Conservation (phyloP, 306 rosid genomes). For the Morella rubra region DNA sequence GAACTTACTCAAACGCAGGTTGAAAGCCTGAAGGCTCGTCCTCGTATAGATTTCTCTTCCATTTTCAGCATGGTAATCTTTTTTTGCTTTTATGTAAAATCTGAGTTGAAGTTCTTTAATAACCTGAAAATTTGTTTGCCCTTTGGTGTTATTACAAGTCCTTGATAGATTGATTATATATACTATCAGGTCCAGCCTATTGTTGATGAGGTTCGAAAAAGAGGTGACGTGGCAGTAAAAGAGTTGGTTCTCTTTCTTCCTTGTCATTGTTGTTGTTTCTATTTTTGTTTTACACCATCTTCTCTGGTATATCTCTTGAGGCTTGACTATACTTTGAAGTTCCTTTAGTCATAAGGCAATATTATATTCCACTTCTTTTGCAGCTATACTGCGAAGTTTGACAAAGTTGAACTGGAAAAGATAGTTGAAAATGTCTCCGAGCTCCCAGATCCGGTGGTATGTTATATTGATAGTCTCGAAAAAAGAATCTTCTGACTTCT, state of each 20-base stretch:
- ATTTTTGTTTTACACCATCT: neutral
- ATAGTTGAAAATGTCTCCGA: constrained; percentile 66
- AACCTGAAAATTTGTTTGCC: neutral
- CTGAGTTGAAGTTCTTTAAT: neutral
- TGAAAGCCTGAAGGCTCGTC: constrained; percentile 80
- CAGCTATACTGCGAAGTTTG: constrained; percentile 80
- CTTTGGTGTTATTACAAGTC: constrained; percentile 4
- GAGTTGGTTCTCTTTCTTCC: constrained; percentile 47
- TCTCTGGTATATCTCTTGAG: neutral
- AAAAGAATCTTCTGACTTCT: neutral
- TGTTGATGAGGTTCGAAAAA: constrained; percentile 73
- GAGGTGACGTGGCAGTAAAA: constrained; percentile 86
- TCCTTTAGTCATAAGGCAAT: neutral
- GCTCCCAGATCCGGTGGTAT: constrained; percentile 90
- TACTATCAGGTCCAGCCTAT: constrained; percentile 79
- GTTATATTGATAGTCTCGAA: constrained; percentile 9
- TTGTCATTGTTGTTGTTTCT: neutral
- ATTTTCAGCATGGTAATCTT: constrained; percentile 66
- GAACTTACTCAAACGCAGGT: constrained; percentile 60
- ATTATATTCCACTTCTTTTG: constrained; percentile 23
- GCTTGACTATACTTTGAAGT: neutral
- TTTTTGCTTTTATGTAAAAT: neutral
- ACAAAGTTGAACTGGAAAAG: constrained; percentile 63
- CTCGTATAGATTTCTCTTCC: constrained; percentile 86
- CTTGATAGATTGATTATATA: neutral